phyloP scores from a whole-genome alignment of 768 basidiomycete genomes.

The Rhizopogon vinicolor region DNA sequence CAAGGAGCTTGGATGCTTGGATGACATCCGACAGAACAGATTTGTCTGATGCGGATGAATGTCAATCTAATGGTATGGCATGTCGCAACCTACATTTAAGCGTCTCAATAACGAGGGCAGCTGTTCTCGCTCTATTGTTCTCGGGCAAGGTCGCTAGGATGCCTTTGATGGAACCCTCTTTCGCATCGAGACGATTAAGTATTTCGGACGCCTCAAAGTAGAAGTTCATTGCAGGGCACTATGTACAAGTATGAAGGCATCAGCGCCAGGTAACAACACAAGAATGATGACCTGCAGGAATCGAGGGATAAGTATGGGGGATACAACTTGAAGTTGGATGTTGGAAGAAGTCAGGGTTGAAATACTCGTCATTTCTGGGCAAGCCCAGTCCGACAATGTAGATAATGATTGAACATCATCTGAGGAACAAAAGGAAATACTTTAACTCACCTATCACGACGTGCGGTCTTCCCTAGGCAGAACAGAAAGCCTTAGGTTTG shows the following conservation, averaged over 20 bases:
- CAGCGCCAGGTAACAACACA: conserved; percentile 5
- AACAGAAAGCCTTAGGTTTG: too few species aligned
- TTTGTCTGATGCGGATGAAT: conserved; percentile 52
- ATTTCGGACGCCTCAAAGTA: conserved; percentile 87
- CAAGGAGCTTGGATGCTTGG: conserved; percentile 57
- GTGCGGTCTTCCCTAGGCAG: neutral
- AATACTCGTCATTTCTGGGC: conserved; percentile 45
- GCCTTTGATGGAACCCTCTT: conserved; percentile 91
- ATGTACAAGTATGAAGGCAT: conserved; percentile 20
- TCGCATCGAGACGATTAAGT: conserved; percentile 82
- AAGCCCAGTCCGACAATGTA: conserved; percentile 83
- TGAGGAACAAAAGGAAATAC: conserved; percentile 3
- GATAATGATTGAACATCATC: conserved; percentile 72
- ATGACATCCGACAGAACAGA: conserved; percentile 70
- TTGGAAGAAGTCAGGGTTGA: conserved; percentile 17
- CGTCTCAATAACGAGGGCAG: conserved; percentile 90
- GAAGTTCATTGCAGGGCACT: conserved; percentile 72
- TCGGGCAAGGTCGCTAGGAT: conserved; percentile 69
- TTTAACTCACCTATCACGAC: conserved; percentile 13
- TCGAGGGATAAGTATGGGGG: conserved; percentile 23
- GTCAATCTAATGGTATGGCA: neutral
- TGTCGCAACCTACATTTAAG: conserved; percentile 71
- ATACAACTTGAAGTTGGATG: conserved; percentile 8
- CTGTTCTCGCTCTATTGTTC: conserved; percentile 70
- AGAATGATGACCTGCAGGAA: conserved; percentile 11